phyloP scores from a whole-genome alignment of 495 filamentous ascomycete species.

The Hyaloscypha hepaticicola region DNA sequence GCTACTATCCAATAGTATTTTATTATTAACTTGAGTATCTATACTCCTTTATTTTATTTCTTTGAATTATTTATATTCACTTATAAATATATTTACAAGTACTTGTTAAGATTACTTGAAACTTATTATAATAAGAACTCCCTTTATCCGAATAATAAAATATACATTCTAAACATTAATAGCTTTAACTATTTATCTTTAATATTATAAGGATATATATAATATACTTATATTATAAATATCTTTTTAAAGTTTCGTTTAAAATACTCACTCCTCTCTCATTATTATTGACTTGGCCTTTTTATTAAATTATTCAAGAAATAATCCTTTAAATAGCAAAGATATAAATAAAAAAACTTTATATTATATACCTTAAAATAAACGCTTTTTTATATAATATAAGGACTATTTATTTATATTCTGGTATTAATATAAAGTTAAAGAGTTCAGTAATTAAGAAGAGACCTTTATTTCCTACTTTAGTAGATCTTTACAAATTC shows the following conservation, averaged over 20 bases:
- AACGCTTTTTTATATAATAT: conserved; percentile 24
- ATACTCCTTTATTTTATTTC: conserved; percentile 59
- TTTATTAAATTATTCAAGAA: conserved; percentile 14
- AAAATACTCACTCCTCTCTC: too few relatives aligned
- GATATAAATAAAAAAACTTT: conserved; percentile 18
- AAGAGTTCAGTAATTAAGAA: too few relatives aligned
- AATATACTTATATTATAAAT: too few relatives aligned
- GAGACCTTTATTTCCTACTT: too few relatives aligned
- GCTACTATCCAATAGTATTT: conserved; percentile 38
- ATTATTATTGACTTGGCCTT: conserved; percentile 18
- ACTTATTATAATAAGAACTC: conserved; percentile 19
- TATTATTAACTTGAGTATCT: conserved; percentile 65
- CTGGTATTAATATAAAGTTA: too few relatives aligned
- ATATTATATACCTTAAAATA: conserved; percentile 21
- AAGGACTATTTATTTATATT: too few relatives aligned
- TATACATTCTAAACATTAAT: conserved; percentile 22
- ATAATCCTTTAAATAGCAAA: conserved; percentile 20
- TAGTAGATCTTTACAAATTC: too few relatives aligned
- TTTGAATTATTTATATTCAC: conserved; percentile 4
- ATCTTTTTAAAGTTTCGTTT: too few relatives aligned
- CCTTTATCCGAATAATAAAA: conserved; percentile 9
- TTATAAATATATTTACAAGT: conserved; percentile 21
- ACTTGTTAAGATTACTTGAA: conserved; percentile 20
- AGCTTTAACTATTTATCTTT: conserved; percentile 25
- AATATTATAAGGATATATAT: conserved; percentile 19